Conservation (phyloP, 2,329 filamentous ascomycete species). For the Neofusicoccum ribis region DNA sequence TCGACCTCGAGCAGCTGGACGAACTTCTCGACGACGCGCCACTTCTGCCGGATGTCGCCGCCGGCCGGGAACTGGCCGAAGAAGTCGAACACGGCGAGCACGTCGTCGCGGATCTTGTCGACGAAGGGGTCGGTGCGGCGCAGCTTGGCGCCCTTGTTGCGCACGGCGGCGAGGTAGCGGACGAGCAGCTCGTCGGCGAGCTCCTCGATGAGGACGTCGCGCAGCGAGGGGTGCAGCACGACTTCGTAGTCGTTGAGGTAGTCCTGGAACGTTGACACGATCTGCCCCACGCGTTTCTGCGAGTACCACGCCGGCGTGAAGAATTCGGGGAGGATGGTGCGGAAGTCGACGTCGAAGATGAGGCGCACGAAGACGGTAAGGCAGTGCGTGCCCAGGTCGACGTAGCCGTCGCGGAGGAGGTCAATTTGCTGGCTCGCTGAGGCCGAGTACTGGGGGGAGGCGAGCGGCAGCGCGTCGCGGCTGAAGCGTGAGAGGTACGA, state of each 20-base stretch:
- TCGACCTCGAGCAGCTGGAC: slow-evolving; percentile 72
- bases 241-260: slow-evolving; percentile 85
- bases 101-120: slow-evolving; percentile 91
- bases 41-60: slow-evolving; percentile 80
- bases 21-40: slow-evolving; percentile 87
- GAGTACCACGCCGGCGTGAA: slow-evolving; percentile 91
- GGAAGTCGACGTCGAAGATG: slow-evolving; percentile 90
- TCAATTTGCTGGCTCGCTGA: slow-evolving; percentile 72
- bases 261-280: slow-evolving; percentile 92
- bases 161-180: slow-evolving; percentile 78
- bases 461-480: slow-evolving; percentile 76
- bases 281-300: slow-evolving; percentile 84
- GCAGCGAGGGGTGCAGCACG: slow-evolving; percentile 81
- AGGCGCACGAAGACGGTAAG: slow-evolving; percentile 82
- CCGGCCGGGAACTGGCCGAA: slow-evolving; percentile 73
- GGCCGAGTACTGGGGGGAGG: slow-evolving; percentile 75
- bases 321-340: slow-evolving; percentile 77
- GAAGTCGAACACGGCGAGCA: slow-evolving; percentile 86
- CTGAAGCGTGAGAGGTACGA: slow-evolving; percentile 87
- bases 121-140: slow-evolving; percentile 81
- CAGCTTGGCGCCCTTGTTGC: slow-evolving; percentile 90
- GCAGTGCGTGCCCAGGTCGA: slow-evolving; percentile 92
- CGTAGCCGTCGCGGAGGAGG: slow-evolving; percentile 81
- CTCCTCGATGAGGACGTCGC: slow-evolving; percentile 91
- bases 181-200: slow-evolving; percentile 88